phyloP scores from a whole-genome alignment of 345 rosid species.

The Populus euphratica region DNA sequence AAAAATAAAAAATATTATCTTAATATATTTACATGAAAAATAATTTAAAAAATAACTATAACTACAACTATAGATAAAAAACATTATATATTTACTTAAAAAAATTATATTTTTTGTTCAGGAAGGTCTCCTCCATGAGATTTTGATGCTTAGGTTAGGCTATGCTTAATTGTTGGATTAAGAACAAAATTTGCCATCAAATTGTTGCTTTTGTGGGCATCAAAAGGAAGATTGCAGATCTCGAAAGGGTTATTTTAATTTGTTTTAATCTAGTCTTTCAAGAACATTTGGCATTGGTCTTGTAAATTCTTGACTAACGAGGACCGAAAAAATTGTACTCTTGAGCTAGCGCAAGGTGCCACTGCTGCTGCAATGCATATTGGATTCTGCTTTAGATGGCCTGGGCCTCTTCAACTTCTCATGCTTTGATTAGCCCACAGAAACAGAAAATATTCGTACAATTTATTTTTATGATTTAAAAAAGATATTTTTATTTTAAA shows the following conservation, averaged over 20 bases:
- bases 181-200: not conserved
- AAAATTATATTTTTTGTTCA: not conserved
- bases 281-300: not conserved
- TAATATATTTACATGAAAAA: too few relatives aligned
- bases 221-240: not conserved
- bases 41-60: too few relatives aligned
- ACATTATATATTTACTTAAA: too few relatives aligned
- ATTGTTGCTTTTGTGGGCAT: not conserved
- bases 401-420: not conserved
- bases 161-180: not conserved
- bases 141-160: not conserved
- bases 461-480: too few relatives aligned
- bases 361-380: not conserved
- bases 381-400: not conserved
- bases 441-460: too few relatives aligned
- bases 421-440: not conserved
- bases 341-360: not conserved
- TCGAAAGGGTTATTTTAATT: not conserved
- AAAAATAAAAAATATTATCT: too few relatives aligned
- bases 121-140: slow-evolving; percentile 4
- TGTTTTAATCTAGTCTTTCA: not conserved
- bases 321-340: not conserved
- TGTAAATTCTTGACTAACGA: not conserved
- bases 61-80: too few relatives aligned
- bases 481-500: too few relatives aligned